Percentiles rank a stretch among this genome's conserved stretches.
Conservation (phyloP, 2,329 filamentous ascomycete species). For the Xylariomycetidae sp. region DNA sequence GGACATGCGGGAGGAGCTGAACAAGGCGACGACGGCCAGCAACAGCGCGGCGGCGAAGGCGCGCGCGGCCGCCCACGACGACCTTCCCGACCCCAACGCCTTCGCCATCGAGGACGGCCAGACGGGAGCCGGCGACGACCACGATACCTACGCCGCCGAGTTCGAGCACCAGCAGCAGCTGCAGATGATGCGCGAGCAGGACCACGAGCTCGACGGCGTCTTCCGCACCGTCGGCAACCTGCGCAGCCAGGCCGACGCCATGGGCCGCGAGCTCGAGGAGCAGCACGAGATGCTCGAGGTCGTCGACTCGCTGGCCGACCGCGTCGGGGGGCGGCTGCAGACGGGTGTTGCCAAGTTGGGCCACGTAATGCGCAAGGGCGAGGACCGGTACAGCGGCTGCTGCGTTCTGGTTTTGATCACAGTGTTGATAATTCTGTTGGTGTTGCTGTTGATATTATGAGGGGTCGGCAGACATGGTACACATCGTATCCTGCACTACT, state of each 20-base stretch:
- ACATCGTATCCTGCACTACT: no score
- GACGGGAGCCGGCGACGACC: conserved; percentile 23
- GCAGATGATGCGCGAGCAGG: conserved; percentile 91
- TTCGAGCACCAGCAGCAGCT: conserved; percentile 90
- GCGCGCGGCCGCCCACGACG: conserved; percentile 31
- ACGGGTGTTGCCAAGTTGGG: conserved; percentile 82
- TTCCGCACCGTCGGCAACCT: conserved; percentile 90
- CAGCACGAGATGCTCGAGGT: conserved; percentile 84
- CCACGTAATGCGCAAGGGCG: conserved; percentile 80
- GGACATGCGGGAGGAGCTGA: conserved; percentile 79
- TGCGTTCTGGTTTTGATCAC: conserved; percentile 87
- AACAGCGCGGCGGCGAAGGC: conserved; percentile 15
- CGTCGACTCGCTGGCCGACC: conserved; percentile 77
- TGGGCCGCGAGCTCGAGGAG: conserved; percentile 95
- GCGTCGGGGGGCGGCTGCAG: conserved; percentile 79
- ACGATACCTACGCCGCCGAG: conserved; percentile 61
- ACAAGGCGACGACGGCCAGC: conserved; percentile 43
- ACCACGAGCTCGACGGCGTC: conserved; percentile 85
- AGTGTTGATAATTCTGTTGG: conserved; percentile 77
- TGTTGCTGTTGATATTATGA: conserved; percentile 64
- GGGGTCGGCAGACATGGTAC: not conserved
- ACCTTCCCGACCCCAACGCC: conserved; percentile 48
- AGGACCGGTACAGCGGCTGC: conserved; percentile 82
- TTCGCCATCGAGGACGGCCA: conserved; percentile 50
- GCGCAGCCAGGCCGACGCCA: conserved; percentile 83